These are phyloP conservation scores for Vickermania spadyakhi DNA, from an alignment of 208 protist species.

Conservation along the genomic window DNA sequence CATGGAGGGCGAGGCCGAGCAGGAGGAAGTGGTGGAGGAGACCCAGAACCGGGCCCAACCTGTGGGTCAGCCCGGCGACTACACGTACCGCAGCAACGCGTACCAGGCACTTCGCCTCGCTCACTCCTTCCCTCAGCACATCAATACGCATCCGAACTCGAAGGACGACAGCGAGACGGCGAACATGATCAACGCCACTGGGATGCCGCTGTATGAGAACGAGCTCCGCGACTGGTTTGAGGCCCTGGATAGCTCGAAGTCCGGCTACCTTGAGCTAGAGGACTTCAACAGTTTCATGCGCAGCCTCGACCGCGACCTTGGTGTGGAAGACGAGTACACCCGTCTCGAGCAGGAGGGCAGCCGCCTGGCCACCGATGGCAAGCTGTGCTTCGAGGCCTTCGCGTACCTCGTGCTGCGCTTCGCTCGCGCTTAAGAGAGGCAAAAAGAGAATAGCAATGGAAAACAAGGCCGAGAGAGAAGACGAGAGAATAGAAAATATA, in stretches of 20 bases:
- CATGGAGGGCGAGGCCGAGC: conserved; percentile 1
- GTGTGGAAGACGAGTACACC: conserved; percentile 30
- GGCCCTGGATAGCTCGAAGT: conserved; percentile 23
- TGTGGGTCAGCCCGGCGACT: conserved; percentile 1
- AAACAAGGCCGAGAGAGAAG: neutral
- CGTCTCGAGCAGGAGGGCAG: conserved; percentile 29
- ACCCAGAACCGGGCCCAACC: neutral
- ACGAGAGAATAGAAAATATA: neutral
- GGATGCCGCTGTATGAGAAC: conserved; percentile 45
- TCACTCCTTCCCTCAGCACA: conserved; percentile 32
- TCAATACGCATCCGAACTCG: conserved; percentile 11
- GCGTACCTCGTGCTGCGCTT: conserved; percentile 70
- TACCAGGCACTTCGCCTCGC: conserved; percentile 67
- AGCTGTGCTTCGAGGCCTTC: conserved; percentile 64
- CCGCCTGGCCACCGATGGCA: conserved; percentile 32
- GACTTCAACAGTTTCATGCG: conserved; percentile 34
- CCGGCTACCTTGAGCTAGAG: conserved; percentile 22
- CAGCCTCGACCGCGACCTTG: conserved; percentile 53
- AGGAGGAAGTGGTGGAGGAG: conserved; percentile 10
- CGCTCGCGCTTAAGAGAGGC: conserved; percentile 17
- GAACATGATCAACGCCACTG: conserved; percentile 36
- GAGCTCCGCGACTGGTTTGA: conserved; percentile 67
- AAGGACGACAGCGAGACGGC: conserved; percentile 16
- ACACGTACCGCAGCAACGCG: conserved; percentile 47
- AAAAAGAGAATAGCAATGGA: conserved; percentile 1